phyloP scores from a whole-genome alignment of 495 filamentous ascomycete genomes.

The Elaphomyces granulatus region DNA sequence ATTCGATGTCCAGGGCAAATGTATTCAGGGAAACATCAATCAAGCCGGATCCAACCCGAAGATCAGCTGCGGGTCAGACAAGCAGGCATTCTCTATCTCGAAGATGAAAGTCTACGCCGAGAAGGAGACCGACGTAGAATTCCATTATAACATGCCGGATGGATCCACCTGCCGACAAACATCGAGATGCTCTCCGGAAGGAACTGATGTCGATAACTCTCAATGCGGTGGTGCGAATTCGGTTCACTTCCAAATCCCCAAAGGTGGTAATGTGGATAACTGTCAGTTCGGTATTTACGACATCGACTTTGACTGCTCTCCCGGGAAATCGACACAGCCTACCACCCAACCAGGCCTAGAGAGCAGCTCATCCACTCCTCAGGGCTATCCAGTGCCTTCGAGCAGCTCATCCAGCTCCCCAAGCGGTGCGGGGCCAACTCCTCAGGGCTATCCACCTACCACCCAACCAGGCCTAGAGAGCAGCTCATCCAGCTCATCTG shows the following conservation, averaged over 20 bases:
- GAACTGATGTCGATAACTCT: conserved; percentile 56
- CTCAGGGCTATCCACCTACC: too few relatives aligned
- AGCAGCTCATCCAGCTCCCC: too few relatives aligned
- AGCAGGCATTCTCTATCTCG: conserved; percentile 58
- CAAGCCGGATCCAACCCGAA: conserved; percentile 38
- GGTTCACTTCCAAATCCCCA: conserved; percentile 61
- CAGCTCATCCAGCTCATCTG: too few relatives aligned
- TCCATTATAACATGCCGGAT: conserved; percentile 73
- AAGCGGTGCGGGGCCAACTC: too few relatives aligned
- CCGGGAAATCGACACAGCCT: conserved; percentile 14
- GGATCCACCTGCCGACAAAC: conserved; percentile 64
- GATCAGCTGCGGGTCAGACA: conserved; percentile 37
- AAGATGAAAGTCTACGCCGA: conserved; percentile 56
- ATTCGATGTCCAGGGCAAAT: conserved; percentile 41
- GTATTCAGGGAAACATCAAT: conserved; percentile 44
- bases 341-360: too few relatives aligned
- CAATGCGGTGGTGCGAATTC: conserved; percentile 84
- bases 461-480: too few relatives aligned
- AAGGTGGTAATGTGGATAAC: conserved; percentile 31
- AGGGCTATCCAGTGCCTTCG: too few relatives aligned
- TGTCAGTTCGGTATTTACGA: conserved; percentile 64
- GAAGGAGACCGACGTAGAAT: conserved; percentile 61
- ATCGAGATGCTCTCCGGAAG: conserved; percentile 44
- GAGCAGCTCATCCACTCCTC: too few relatives aligned
- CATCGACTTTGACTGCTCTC: conserved; percentile 68